phyloP scores from a whole-genome alignment of 192 early-diverging fungal species.

The Entophlyctis helioformis region DNA sequence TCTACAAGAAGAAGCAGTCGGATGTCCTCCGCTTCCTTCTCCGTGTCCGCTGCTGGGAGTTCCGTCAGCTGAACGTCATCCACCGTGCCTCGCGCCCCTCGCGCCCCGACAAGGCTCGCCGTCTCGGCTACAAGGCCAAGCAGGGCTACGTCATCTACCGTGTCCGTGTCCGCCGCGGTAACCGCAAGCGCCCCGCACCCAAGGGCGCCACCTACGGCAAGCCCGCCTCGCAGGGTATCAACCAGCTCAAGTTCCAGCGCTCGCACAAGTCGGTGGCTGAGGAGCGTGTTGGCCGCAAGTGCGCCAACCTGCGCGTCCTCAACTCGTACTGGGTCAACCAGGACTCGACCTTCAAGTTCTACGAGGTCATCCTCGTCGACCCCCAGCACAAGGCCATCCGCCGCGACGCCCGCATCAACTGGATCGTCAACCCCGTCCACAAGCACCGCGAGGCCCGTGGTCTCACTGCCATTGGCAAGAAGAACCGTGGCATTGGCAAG shows the following conservation, averaged over 20 bases:
- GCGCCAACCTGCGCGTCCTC: conserved; percentile 93
- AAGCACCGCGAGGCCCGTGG: conserved; percentile 98
- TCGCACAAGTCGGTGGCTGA: conserved; percentile 89
- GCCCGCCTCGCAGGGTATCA: conserved; percentile 95
- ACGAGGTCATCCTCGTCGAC: conserved; percentile 97
- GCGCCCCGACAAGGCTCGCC: conserved; percentile 98
- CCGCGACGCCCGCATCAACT: conserved; percentile 98
- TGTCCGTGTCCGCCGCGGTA: conserved; percentile 96
- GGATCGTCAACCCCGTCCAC: conserved; percentile 96
- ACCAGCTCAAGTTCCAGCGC: conserved; percentile 98
- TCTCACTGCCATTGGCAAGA: conserved; percentile 92
- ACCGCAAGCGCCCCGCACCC: conserved; percentile 91
- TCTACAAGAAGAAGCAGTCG: conserved; percentile 99
- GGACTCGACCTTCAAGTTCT: conserved; percentile 99
- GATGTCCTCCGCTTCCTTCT: conserved; percentile 98
- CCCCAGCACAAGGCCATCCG: conserved; percentile 97
- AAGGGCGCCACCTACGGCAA: conserved; percentile 99
- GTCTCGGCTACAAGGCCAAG: conserved; percentile 99
- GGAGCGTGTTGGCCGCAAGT: conserved; percentile 95
- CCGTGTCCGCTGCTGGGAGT: conserved; percentile 97
- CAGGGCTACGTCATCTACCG: conserved; percentile 99
- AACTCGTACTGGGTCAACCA: conserved; percentile 99
- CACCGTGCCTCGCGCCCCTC: conserved; percentile 97
- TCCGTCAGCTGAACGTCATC: conserved; percentile 96
- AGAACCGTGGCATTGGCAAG: conserved; percentile 95